Base-by-base conservation (phyloP, 108 stramenopile genomes). In the Craspedostauros australis region DNA sequence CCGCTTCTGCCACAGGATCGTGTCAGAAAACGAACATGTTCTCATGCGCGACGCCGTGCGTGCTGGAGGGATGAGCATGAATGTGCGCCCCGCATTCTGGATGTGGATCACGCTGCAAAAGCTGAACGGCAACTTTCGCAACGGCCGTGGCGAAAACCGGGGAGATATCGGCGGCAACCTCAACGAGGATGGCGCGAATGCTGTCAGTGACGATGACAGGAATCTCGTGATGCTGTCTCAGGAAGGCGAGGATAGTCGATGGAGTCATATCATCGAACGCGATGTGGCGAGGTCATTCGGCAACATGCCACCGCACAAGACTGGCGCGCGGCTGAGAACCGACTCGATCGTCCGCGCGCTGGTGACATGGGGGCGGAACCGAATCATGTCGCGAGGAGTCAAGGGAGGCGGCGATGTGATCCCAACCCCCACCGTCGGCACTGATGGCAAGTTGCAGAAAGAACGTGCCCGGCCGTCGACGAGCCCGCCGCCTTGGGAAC, bases 301-400 rank as follows among this genome's bases (percentile, higher is more conserved):
- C 12, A 92, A 86, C 44, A 76, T 92, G 75, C 91, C 91, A 20
- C 91, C 91, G 11, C 91, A 92, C 46, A 92, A 88, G 53, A 82
- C 80, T 14, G 82, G 83, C 8, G 76, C 82, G 22, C 68, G 66
- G 5, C 68, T 79, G 15, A 50, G 77, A 40, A 68, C 76, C 27
- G 86, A 92, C 54, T 88, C 86, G 3, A 92, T 92, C 44, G 86
- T 92, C 7, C 60, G 81, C 8, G 91, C 91, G 12, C 72, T 92
- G 18, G 84, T 88, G n/a, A 73, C 83, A 5, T 92, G 78, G 64
- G 89, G 89, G 21, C 68, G 74, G 46, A 79, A 70, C 39, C 67
- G 84, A 47, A 68, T 83, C 3, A 73, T 91, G 59, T 76, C 68
- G 28, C 76, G 74, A 29, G 76, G 76, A 32, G 66, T 72, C 3